Evolutionary conservation across 2,329 filamentous ascomycete genomes (phyloP).

Genomic region (Epichloe amarillans): DNA sequence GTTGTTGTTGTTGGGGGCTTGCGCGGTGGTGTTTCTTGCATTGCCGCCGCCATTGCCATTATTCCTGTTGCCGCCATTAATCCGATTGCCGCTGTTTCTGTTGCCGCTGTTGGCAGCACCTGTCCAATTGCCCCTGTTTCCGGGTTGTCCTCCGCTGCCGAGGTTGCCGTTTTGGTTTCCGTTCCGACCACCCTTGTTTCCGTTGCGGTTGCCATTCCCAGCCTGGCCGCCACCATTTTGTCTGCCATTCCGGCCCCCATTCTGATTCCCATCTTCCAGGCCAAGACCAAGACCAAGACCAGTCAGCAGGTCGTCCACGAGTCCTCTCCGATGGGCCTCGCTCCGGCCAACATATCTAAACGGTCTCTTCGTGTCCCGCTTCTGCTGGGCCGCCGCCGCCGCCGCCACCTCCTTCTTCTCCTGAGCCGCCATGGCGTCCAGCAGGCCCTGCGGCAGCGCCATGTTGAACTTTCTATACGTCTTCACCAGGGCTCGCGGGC

Average conservation of each 20-base stretch:
- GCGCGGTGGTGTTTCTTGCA: neutral
- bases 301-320: neutral
- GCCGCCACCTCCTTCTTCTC: neutral
- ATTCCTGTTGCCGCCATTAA: neutral
- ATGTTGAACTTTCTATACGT: slow-evolving; percentile 57
- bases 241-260: neutral
- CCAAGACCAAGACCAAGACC: neutral
- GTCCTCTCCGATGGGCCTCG: neutral
- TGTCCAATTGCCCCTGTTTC: neutral
- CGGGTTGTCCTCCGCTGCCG: neutral
- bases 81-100: neutral
- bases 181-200: neutral
- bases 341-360: neutral
- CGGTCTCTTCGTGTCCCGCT: neutral
- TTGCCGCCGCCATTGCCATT: neutral
- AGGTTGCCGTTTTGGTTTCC: slow-evolving; percentile 30
- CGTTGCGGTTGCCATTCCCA: neutral
- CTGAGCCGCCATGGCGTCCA: slow-evolving; percentile 22
- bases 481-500: slow-evolving; percentile 47
- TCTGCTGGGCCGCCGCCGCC: neutral
- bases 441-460: slow-evolving; percentile 28
- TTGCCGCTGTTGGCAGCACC: neutral
- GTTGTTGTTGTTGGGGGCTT: no score
- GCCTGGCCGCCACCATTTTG: neutral
- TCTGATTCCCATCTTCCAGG: neutral